Conservation (phyloP, 2,329 filamentous ascomycete genomes). For the Myriangium duriaei region DNA sequence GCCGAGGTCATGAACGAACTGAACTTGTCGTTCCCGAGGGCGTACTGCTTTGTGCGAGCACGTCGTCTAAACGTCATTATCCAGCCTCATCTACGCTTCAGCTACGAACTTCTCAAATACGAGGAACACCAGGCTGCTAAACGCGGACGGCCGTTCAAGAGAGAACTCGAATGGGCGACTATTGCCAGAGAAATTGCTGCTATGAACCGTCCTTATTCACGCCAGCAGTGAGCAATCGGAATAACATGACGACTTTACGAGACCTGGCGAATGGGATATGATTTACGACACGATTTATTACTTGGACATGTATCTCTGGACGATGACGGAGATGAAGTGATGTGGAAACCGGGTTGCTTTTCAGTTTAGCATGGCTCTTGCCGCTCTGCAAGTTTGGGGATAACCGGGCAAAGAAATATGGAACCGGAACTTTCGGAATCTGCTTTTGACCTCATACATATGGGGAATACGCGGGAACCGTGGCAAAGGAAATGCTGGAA, state of each 20-base stretch:
- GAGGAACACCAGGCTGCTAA: conserved; percentile 62
- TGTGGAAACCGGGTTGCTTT: too few species aligned
- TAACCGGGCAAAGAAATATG: too few species aligned
- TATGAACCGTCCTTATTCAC: conserved; percentile 89
- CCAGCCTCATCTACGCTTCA: conserved; percentile 87
- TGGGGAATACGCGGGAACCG: too few species aligned
- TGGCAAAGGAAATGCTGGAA: too few species aligned
- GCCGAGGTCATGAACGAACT: conserved; percentile 90
- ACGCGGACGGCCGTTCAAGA: conserved; percentile 42
- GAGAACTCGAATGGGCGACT: conserved; percentile 84
- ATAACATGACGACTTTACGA: too few species aligned
- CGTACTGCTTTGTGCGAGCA: conserved; percentile 92
- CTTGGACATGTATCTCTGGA: background rate
- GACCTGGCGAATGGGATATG: background rate
- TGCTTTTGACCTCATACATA: too few species aligned
- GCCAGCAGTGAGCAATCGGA: conserved; percentile 42
- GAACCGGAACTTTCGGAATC: too few species aligned
- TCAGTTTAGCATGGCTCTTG: too few species aligned
- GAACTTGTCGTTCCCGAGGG: conserved; percentile 71
- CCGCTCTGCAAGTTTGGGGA: too few species aligned
- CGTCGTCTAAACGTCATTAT: conserved; percentile 94
- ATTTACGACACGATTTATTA: background rate
- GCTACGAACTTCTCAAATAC: conserved; percentile 85
- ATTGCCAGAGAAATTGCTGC: conserved; percentile 81
- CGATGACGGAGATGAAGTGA: too few species aligned